Percentiles rank a stretch among this genome's conserved stretches.
phyloP scores from a whole-genome alignment of 139 green algal genomes.

The Marvania coccoides region DNA sequence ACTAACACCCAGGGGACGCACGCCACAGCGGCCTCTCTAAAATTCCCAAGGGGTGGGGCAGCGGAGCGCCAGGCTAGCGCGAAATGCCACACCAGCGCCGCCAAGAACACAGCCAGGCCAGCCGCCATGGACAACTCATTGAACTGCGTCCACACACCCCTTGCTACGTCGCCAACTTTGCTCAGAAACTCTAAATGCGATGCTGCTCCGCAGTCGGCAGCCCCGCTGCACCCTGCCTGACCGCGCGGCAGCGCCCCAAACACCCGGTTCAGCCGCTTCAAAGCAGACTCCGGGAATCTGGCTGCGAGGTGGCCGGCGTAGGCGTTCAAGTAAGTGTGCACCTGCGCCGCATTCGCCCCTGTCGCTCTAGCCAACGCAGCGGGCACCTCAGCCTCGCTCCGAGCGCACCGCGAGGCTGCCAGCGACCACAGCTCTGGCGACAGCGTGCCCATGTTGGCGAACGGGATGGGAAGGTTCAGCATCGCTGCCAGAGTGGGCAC shows the following conservation, averaged over 20 bases:
- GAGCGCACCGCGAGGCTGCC: neutral
- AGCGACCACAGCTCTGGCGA: slow-evolving; percentile 46
- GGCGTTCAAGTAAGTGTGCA: slow-evolving; percentile 56
- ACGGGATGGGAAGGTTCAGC: slow-evolving; percentile 77
- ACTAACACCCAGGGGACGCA: slow-evolving; percentile 1
- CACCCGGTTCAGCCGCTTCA: slow-evolving; percentile 21
- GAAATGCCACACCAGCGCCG: slow-evolving; percentile 27
- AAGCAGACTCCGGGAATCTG: slow-evolving; percentile 26
- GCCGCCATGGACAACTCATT: slow-evolving; percentile 32
- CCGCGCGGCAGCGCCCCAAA: neutral
- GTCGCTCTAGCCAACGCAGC: neutral
- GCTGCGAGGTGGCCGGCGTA: slow-evolving; percentile 40
- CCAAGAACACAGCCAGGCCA: slow-evolving; percentile 41
- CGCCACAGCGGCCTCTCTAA: neutral
- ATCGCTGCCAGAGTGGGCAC: slow-evolving; percentile 69
- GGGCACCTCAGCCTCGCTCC: neutral
- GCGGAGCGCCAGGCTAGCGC: neutral
- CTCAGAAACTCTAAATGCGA: slow-evolving; percentile 31
- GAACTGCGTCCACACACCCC: slow-evolving; percentile 71
- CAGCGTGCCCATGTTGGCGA: slow-evolving; percentile 67
- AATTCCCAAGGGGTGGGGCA: neutral
- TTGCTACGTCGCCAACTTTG: slow-evolving; percentile 41
- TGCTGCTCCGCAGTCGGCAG: neutral
- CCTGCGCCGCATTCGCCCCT: slow-evolving; percentile 32
- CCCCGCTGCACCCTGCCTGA: neutral